Evolutionary conservation across 495 filamentous ascomycete genomes (phyloP).

Genomic region (Ascobolus immersus): DNA sequence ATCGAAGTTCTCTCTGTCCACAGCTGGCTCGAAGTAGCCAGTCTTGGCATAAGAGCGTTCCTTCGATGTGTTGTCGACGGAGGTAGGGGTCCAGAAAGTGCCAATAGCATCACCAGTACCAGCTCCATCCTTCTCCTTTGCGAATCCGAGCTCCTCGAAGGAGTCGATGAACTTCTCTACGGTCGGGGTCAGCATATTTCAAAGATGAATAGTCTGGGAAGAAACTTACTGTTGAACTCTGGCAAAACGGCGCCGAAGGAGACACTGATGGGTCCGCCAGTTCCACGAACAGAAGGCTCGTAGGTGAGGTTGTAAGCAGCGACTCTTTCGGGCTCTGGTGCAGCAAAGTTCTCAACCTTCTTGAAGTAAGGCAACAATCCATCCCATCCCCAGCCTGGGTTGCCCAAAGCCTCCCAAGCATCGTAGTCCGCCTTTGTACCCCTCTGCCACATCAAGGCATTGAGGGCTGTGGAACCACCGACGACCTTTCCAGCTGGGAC

Average conservation of each 20-base stretch:
- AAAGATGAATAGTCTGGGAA: slow-evolving; percentile 1
- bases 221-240: slow-evolving; percentile 24
- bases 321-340: slow-evolving; percentile 16
- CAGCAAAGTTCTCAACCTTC: slow-evolving; percentile 24
- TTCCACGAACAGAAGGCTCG: slow-evolving; percentile 18
- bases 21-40: slow-evolving; percentile 11
- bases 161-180: slow-evolving; percentile 28
- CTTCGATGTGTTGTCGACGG: slow-evolving; percentile 19
- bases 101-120: slow-evolving; percentile 25
- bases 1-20: slow-evolving; percentile 15
- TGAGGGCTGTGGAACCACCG: slow-evolving; percentile 24
- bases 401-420: slow-evolving; percentile 32
- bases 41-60: slow-evolving; percentile 20
- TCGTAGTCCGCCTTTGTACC: slow-evolving; percentile 27
- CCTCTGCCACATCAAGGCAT: slow-evolving; percentile 23
- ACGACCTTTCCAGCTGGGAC: slow-evolving; percentile 21
- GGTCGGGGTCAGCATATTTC: slow-evolving; percentile 1
- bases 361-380: slow-evolving; percentile 33
- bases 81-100: slow-evolving; percentile 22
- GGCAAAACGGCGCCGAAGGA: slow-evolving; percentile 26
- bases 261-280: slow-evolving; percentile 23
- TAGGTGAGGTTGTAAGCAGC: slow-evolving; percentile 19
- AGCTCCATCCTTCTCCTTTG: slow-evolving; percentile 22
- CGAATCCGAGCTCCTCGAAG: slow-evolving; percentile 25
- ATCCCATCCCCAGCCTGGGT: slow-evolving; percentile 37